Percentiles rank a stretch among this genome's conserved stretches.
Conservation (phyloP, 495 filamentous ascomycete genomes). For the Xylaria grammica region DNA sequence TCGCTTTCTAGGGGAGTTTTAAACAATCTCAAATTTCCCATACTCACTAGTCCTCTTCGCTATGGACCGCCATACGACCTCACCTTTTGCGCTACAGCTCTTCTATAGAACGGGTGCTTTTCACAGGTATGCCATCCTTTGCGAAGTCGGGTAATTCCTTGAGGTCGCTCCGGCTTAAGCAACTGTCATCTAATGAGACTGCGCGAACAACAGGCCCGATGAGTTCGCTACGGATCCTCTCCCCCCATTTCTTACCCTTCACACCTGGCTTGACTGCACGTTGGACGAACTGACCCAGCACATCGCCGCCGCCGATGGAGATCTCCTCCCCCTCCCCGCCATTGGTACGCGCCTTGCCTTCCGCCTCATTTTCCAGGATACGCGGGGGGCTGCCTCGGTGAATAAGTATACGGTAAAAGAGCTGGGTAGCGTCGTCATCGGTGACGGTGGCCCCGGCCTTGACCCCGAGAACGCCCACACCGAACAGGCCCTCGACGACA, state of each 20-base stretch:
- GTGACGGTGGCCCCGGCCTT: constrained; percentile 59
- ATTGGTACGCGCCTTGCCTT: constrained; percentile 85
- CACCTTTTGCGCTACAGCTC: constrained; percentile 88
- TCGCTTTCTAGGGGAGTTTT: no score
- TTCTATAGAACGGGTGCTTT: constrained; percentile 80
- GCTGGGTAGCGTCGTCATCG: constrained; percentile 81
- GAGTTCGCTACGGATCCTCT: constrained; percentile 66
- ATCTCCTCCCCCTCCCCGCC: constrained; percentile 71
- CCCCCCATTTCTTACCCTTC: constrained; percentile 76
- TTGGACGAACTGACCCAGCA: constrained; percentile 77
- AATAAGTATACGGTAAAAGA: constrained; percentile 72
- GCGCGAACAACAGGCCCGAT: constrained; percentile 56
- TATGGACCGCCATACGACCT: constrained; percentile 67
- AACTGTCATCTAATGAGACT: constrained; percentile 11
- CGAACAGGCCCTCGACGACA: constrained; percentile 30
- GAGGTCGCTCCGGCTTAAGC: background rate
- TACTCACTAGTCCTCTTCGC: constrained; percentile 38
- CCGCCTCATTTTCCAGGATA: constrained; percentile 86
- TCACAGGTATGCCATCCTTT: constrained; percentile 58
- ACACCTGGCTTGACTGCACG: constrained; percentile 87
- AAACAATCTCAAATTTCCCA: background rate
- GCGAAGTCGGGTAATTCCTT: background rate
- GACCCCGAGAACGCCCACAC: constrained; percentile 32
- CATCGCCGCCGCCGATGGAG: constrained; percentile 49
- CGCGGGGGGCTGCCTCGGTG: constrained; percentile 56